Percentiles rank a stretch among this genome's conserved stretches.
Conservation (phyloP, 75 land plant species). For the Adiantum capillusveneris region DNA sequence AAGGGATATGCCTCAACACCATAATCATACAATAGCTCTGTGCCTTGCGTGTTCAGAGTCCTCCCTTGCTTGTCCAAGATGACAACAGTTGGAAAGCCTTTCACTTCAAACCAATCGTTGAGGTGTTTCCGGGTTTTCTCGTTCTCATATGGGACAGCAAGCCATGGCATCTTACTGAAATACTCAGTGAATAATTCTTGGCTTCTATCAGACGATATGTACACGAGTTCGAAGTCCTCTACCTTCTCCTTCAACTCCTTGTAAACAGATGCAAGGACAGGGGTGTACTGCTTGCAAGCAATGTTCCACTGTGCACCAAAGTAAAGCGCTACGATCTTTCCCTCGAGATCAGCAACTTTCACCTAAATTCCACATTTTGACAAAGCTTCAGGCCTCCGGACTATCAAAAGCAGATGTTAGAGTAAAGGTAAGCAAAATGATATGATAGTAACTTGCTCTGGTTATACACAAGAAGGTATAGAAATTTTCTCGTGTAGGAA, state of each 20-base stretch:
- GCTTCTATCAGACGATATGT: constrained; percentile 50
- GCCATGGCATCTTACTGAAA: constrained; percentile 54
- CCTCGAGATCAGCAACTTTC: too few species aligned
- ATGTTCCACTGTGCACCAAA: constrained; percentile 67
- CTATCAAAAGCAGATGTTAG: too few species aligned
- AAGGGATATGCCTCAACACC: constrained; percentile 48
- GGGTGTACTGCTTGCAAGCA: constrained; percentile 44
- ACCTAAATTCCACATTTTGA: too few species aligned
- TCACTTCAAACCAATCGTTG: constrained; percentile 30
- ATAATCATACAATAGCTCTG: constrained; percentile 29
- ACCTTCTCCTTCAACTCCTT: constrained; percentile 24
- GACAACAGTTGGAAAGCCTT: constrained; percentile 47
- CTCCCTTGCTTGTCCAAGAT: constrained; percentile 52
- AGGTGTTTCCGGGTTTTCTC: constrained; percentile 28
- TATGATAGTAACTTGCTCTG: too few species aligned
- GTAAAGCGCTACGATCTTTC: constrained; percentile 43
- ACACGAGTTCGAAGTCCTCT: constrained; percentile 51
- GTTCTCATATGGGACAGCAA: constrained; percentile 49
- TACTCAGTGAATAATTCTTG: constrained; percentile 29
- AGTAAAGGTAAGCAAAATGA: too few species aligned
- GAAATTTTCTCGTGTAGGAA: too few species aligned
- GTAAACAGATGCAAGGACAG: constrained; percentile 27
- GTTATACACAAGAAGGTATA: too few species aligned
- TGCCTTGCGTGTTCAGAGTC: constrained; percentile 30
- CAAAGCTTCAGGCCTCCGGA: too few species aligned